A percentile compares a stretch with the other conserved stretches of the same genome.
Evolutionary conservation across 345 rosid species (phyloP).

Genomic region (Euphorbia tirucalli): DNA sequence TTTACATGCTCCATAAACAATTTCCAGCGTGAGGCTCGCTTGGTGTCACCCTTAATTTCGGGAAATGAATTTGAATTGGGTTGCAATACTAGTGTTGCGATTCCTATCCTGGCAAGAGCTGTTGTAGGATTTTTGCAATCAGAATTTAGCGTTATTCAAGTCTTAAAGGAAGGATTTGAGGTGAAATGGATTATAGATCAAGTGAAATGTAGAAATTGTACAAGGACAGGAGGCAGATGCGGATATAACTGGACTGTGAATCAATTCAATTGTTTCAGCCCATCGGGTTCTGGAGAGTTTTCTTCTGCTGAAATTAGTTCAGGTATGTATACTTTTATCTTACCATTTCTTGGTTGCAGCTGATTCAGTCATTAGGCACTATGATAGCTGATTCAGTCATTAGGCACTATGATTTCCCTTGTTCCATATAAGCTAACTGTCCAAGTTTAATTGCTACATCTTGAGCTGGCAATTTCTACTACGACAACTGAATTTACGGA

Average conservation of each 20-base stretch:
- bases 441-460: too few species aligned
- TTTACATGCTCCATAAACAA: background rate
- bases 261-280: conserved; percentile 2
- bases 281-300: background rate
- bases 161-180: conserved; percentile 8
- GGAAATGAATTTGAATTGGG: background rate
- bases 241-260: conserved; percentile 3
- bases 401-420: too few species aligned
- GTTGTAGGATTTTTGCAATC: background rate
- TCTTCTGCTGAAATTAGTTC: background rate
- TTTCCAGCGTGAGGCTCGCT: background rate
- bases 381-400: too few species aligned
- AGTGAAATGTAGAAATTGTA: background rate
- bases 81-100: background rate
- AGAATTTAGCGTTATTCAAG: background rate
- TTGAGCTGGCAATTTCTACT: too few species aligned
- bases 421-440: too few species aligned
- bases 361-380: too few species aligned
- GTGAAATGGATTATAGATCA: background rate
- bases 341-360: too few species aligned
- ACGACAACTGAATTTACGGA: too few species aligned
- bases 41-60: background rate
- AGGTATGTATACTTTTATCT: background rate
- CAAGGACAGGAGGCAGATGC: background rate
- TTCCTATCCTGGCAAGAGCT: conserved; percentile 3